phyloP scores from a whole-genome alignment of 2,329 filamentous ascomycete genomes.

The Arthroderma sp. region DNA sequence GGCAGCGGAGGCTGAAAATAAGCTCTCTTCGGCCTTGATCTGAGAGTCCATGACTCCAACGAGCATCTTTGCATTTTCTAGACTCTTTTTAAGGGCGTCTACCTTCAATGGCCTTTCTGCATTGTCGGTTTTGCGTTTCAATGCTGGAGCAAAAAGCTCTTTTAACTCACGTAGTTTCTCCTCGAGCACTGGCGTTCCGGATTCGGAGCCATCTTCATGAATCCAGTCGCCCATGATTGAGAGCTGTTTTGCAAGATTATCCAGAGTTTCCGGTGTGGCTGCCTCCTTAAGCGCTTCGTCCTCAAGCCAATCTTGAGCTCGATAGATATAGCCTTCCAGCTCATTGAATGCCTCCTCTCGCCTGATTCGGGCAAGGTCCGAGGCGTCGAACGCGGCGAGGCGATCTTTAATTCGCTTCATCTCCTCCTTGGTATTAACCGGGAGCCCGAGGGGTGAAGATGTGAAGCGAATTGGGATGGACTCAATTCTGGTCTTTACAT shows the following conservation, averaged over 20 bases:
- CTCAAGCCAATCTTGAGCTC: constrained; percentile 67
- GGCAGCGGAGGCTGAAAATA: constrained; percentile 40
- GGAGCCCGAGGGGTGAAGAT: constrained; percentile 33
- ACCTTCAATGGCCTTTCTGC: constrained; percentile 58
- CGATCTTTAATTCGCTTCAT: constrained; percentile 50
- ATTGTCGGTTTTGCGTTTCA: constrained; percentile 61
- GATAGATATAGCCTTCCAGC: constrained; percentile 89
- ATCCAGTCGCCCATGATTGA: constrained; percentile 74
- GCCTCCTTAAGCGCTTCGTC: constrained; percentile 59
- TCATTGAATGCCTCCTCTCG: constrained; percentile 84
- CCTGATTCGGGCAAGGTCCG: constrained; percentile 61
- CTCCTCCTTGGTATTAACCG: constrained; percentile 22
- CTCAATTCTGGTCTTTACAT: constrained; percentile 35
- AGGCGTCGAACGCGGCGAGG: constrained; percentile 71
- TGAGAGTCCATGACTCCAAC: constrained; percentile 56
- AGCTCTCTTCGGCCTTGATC: constrained; percentile 57
- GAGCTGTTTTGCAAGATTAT: constrained; percentile 53
- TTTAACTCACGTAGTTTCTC: constrained; percentile 64
- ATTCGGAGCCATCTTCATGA: constrained; percentile 69
- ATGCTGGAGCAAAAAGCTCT: constrained; percentile 62
- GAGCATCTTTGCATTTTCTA: constrained; percentile 60
- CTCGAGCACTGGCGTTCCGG: constrained; percentile 60
- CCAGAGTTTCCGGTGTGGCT: constrained; percentile 56
- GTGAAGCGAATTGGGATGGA: constrained; percentile 39
- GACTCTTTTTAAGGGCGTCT: constrained; percentile 51